Base-by-base conservation (phyloP, 805 yeast genomes). In the Wickerhamiella sorbophila region DNA sequence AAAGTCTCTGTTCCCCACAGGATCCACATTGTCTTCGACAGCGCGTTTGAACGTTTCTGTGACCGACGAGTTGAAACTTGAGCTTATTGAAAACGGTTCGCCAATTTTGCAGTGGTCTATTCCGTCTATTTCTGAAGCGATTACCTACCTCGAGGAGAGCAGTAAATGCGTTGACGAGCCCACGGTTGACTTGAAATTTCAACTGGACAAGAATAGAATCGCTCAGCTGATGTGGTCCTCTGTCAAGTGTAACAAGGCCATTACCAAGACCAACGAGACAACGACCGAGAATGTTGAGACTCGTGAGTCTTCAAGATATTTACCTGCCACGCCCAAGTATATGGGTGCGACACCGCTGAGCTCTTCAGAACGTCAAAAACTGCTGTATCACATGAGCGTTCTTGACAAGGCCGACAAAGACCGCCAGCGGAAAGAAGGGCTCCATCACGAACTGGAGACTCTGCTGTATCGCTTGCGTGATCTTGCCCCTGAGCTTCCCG, bases 381-480 rank as follows among this genome's bases (percentile, higher is more conserved):
- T 78, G 6, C 58, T 61, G 22, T 52, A 60, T 4, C 75, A 74
- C 44, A 64, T 88, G 51, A 59, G 61, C 31, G 62, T 62, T 15
- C 65, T 79, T 56, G 75, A 73, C 44, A 54, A 57, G 18, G 65
- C 65, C 43, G 95, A 85, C 51, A 59, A 62, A 12, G 74, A 67
- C 41, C 67, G 82, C 41, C 60, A 63, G 22, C 60, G 64, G 41
- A 61, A 72, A 33, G 81, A 81, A 36, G 74, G 74, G 43, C 61
- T 71, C 24, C 70, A 74, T 49, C 88, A 87, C 58, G 61, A 67
- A 29, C 68, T 88, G 17, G 97, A 88, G 60, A 69, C 76, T 17
- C 62, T 71, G n/a, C 64, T 86, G 41, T 87, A 88, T 62, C 70
- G 69, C 44, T 66, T 83, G 24, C 74, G 94, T 44, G 66, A 71